A percentile compares a stretch with the other conserved stretches of the same genome.
Evolutionary conservation across 176 grass and related monocot genomes (phyloP).

Genomic region (Oryza nivara): DNA sequence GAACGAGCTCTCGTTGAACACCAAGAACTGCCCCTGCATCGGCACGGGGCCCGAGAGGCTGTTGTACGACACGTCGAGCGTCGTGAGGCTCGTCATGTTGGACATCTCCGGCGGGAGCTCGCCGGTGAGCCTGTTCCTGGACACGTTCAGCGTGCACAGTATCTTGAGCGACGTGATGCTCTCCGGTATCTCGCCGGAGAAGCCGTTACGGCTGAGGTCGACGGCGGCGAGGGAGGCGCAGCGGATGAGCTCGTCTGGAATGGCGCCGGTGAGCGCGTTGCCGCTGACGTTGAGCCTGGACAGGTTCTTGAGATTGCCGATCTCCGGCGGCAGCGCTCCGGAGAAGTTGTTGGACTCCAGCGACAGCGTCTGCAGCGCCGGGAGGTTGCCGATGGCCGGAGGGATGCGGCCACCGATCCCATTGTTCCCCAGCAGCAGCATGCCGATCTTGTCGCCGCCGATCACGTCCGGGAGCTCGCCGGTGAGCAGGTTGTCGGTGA

Average conservation of each 20-base stretch:
- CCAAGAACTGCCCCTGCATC: slow-evolving; percentile 75
- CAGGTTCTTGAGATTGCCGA: slow-evolving; percentile 60
- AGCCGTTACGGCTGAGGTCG: slow-evolving; percentile 79
- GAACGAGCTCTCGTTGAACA: slow-evolving; percentile 87
- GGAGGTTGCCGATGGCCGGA: slow-evolving; percentile 64
- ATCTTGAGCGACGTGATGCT: slow-evolving; percentile 55
- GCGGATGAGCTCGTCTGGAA: slow-evolving; percentile 56
- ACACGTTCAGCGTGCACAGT: slow-evolving; percentile 85
- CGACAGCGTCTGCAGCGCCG: slow-evolving; percentile 63
- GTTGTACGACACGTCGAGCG: slow-evolving; percentile 88
- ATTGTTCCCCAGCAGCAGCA: slow-evolving; percentile 51
- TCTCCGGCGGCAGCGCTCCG: slow-evolving; percentile 57
- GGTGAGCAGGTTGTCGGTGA: slow-evolving; percentile 72
- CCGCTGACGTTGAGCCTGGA: slow-evolving; percentile 65
- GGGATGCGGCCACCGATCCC: slow-evolving; percentile 55
- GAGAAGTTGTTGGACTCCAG: slow-evolving; percentile 70
- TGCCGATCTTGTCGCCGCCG: slow-evolving; percentile 41
- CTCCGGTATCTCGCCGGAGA: slow-evolving; percentile 67
- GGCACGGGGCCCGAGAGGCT: slow-evolving; percentile 61
- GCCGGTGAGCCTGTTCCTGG: slow-evolving; percentile 60
- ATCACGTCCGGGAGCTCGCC: slow-evolving; percentile 62
- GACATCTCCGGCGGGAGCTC: slow-evolving; percentile 59
- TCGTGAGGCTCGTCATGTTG: slow-evolving; percentile 85
- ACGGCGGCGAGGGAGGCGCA: slow-evolving; percentile 57
- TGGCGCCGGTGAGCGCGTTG: slow-evolving; percentile 60